Conservation (phyloP, 106 monocot species). For the Gastrodia elata region DNA sequence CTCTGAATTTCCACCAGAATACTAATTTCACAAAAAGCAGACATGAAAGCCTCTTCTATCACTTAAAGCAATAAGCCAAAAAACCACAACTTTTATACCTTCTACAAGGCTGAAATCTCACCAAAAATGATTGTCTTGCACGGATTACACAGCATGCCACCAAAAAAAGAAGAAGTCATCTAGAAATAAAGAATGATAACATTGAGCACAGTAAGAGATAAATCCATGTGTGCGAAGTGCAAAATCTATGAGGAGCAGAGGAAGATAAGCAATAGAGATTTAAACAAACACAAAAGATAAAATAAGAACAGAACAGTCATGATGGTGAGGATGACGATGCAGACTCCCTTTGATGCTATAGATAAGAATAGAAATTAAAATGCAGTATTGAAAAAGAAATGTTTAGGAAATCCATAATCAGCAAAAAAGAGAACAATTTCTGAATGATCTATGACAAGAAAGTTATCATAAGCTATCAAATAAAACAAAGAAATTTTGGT, state of each 20-base stretch:
- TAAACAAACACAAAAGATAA: background rate
- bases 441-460: background rate
- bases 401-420: background rate
- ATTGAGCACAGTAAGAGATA: background rate
- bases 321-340: background rate
- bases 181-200: background rate
- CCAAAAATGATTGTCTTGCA: too few species aligned
- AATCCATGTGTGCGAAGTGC: background rate
- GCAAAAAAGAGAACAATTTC: background rate
- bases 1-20: background rate
- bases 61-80: background rate
- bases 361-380: background rate
- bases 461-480: background rate
- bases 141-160: too few species aligned
- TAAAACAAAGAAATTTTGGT: background rate
- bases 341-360: background rate
- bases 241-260: background rate
- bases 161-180: background rate
- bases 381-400: background rate
- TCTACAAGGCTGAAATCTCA: background rate
- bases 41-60: background rate
- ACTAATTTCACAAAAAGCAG: background rate
- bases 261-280: background rate
- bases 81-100: background rate
- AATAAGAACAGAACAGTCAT: background rate